Percentiles rank a stretch among this genome's conserved stretches.
Evolutionary conservation across 306 rosid genomes (phyloP).

Genomic region (Cucumis hystrix): DNA sequence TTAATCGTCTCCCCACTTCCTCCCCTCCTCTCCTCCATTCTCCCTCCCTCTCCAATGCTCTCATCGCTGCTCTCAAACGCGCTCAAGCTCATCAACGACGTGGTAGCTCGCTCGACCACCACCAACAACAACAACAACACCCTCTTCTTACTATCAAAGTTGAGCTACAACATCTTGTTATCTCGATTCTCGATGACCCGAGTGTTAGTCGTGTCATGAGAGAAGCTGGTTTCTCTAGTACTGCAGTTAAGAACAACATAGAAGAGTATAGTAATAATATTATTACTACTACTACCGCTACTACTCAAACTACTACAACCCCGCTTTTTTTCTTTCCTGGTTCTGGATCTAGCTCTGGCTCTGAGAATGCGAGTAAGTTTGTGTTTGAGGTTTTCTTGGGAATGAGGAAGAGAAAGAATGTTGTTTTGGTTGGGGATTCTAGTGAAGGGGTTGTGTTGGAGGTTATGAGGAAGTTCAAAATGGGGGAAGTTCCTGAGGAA

Average conservation of each 20-base stretch:
- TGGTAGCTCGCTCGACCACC: not conserved
- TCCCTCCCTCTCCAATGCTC: slow-evolving; percentile 9
- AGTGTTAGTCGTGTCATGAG: slow-evolving; percentile 13
- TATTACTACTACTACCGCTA: no score
- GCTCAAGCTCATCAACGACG: slow-evolving; percentile 14
- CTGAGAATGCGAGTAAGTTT: not conserved
- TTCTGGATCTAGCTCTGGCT: not conserved
- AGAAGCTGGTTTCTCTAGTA: slow-evolving; percentile 12
- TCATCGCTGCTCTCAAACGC: slow-evolving; percentile 11
- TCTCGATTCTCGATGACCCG: slow-evolving; percentile 8
- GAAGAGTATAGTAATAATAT: not conserved
- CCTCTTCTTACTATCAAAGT: slow-evolving; percentile 3
- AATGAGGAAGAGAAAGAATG: not conserved
- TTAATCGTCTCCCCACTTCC: slow-evolving; percentile 10
- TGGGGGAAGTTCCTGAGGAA: not conserved
- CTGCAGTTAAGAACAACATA: slow-evolving; percentile 2
- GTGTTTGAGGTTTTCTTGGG: not conserved
- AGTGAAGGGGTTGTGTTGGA: not conserved
- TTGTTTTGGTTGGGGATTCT: not conserved
- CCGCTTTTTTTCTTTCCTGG: not conserved
- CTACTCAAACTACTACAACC: not conserved
- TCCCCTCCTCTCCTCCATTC: not conserved
- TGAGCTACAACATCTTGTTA: slow-evolving; percentile 7
- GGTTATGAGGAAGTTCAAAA: not conserved
- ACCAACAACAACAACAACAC: slow-evolving; percentile 1